phyloP scores from a whole-genome alignment of 192 early-diverging fungal species.

The Coemansia sp. region DNA sequence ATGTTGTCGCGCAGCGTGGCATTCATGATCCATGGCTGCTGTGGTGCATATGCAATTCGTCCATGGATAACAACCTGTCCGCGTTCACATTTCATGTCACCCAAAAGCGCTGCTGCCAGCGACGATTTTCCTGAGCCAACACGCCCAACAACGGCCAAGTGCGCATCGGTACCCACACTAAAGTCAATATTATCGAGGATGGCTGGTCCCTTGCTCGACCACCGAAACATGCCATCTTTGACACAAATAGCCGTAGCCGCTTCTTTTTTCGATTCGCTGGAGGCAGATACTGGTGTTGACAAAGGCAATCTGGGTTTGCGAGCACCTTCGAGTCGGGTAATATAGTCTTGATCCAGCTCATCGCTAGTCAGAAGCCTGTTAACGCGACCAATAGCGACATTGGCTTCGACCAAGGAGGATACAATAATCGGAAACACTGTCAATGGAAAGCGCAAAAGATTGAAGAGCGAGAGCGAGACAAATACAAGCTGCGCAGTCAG shows the following conservation, averaged over 20 bases:
- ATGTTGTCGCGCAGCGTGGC: constrained; percentile 37
- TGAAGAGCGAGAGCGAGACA: constrained; percentile 89
- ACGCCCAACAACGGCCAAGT: constrained; percentile 64
- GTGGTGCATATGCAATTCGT: constrained; percentile 25
- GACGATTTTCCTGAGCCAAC: constrained; percentile 62
- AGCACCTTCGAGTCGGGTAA: constrained; percentile 50
- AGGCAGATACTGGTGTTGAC: constrained; percentile 23
- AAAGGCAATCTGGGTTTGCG: neutral
- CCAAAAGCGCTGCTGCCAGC: too few species aligned
- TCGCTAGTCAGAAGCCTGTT: constrained; percentile 76
- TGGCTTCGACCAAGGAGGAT: constrained; percentile 73
- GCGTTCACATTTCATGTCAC: constrained; percentile 56
- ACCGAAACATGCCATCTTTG: too few species aligned
- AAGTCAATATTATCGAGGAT: too few species aligned
- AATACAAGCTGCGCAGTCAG: constrained; percentile 76
- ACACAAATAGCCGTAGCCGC: too few species aligned
- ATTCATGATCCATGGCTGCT: constrained; percentile 95
- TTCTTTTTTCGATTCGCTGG: too few species aligned
- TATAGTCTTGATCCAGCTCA: constrained; percentile 69
- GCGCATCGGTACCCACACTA: constrained; percentile 26
- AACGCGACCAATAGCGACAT: constrained; percentile 81
- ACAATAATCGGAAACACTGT: constrained; percentile 82
- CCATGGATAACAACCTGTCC: too few species aligned
- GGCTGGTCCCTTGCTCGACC: too few species aligned
- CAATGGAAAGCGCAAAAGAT: constrained; percentile 88